Evolutionary conservation across 2,329 filamentous ascomycete species (phyloP).

Genomic region (Fusarium nodosum): DNA sequence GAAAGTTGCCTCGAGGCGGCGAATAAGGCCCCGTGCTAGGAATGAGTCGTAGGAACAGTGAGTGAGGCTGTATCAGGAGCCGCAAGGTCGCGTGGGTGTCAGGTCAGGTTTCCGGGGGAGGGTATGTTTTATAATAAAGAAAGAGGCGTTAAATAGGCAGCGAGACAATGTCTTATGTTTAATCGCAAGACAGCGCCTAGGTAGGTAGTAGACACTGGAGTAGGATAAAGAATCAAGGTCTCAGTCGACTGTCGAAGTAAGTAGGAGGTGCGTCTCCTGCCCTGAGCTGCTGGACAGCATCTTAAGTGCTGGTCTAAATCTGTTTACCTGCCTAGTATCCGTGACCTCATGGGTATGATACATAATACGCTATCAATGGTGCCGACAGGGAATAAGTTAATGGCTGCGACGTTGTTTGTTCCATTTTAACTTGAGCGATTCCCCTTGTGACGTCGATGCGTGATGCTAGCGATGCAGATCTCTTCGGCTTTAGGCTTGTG

Average conservation of each 20-base stretch:
- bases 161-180: constrained; percentile 30
- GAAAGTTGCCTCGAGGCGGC: constrained; percentile 14
- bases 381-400: constrained; percentile 2
- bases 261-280: constrained; percentile 13
- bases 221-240: constrained; percentile 10
- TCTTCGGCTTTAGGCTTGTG: constrained; percentile 16
- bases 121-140: background rate
- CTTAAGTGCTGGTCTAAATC: constrained; percentile 13
- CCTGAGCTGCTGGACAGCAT: constrained; percentile 1
- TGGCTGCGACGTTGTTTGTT: constrained; percentile 32
- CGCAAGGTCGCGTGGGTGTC: constrained; percentile 42
- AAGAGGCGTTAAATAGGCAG: constrained; percentile 20
- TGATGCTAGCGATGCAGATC: constrained; percentile 44
- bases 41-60: constrained; percentile 33
- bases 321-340: constrained; percentile 1
- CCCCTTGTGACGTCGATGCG: constrained; percentile 45
- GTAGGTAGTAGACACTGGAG: background rate
- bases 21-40: constrained; percentile 37
- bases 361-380: background rate
- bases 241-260: constrained; percentile 32
- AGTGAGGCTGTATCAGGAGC: constrained; percentile 41
- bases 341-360: constrained; percentile 35
- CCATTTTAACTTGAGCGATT: constrained; percentile 13
- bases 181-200: constrained; percentile 7
- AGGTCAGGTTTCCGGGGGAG: constrained; percentile 35